phyloP scores from a whole-genome alignment of 306 rosid species.

The Lotus japonicus region DNA sequence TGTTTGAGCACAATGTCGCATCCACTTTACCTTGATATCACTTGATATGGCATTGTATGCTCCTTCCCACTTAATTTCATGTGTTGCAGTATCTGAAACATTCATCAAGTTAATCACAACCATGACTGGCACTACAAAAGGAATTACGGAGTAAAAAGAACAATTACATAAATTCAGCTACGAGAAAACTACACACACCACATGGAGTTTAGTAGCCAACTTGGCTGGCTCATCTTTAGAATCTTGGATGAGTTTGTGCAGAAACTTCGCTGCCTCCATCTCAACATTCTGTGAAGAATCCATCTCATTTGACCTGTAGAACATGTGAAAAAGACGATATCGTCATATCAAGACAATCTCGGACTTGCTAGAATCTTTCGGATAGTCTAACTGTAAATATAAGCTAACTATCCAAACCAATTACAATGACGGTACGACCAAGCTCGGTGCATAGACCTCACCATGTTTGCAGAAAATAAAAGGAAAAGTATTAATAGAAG shows the following conservation, averaged over 20 bases:
- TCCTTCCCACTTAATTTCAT: constrained; percentile 97
- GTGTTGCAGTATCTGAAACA: constrained; percentile 78
- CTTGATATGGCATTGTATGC: constrained; percentile 93
- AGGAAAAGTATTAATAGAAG: no score
- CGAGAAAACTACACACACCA: constrained; percentile 49
- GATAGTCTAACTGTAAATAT: not conserved
- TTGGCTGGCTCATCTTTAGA: constrained; percentile 90
- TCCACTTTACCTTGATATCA: constrained; percentile 69
- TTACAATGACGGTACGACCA: not conserved
- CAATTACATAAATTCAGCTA: not conserved
- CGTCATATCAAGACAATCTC: not conserved
- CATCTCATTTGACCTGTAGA: constrained; percentile 45
- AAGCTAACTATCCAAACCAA: not conserved
- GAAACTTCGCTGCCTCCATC: constrained; percentile 91
- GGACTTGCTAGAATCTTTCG: not conserved
- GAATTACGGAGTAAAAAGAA: not conserved
- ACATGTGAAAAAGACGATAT: constrained; percentile 1
- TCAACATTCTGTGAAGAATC: constrained; percentile 74
- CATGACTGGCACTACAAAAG: not conserved
- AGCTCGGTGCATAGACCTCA: not conserved
- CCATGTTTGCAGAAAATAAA: no score
- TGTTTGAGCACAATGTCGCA: not conserved
- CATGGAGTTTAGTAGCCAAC: constrained; percentile 85
- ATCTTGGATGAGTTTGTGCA: constrained; percentile 92
- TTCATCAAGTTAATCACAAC: not conserved